A percentile compares a stretch with the other conserved stretches of the same genome.
Conservation (phyloP, 2,329 filamentous ascomycete species). For the Phaeosphaeria sp. region DNA sequence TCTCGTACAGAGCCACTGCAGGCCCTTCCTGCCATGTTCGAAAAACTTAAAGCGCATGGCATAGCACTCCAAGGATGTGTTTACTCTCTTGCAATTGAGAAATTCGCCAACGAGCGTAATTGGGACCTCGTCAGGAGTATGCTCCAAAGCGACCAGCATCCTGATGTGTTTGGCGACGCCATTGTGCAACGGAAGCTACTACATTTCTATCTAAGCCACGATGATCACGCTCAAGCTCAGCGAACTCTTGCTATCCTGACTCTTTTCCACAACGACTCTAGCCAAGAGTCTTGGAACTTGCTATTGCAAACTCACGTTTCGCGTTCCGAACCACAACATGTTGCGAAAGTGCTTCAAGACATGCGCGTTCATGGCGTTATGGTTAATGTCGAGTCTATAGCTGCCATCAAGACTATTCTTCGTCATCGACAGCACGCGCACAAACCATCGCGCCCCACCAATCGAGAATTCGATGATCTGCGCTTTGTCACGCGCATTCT, state of each 20-base stretch:
- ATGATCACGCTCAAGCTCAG: constrained; percentile 60
- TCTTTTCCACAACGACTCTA: constrained; percentile 47
- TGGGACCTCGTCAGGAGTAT: constrained; percentile 59
- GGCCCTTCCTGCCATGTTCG: constrained; percentile 65
- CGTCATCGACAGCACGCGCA: constrained; percentile 47
- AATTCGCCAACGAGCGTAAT: constrained; percentile 67
- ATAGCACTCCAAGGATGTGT: constrained; percentile 68
- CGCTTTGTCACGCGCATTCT: constrained; percentile 57
- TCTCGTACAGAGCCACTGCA: constrained; percentile 65
- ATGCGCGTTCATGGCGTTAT: constrained; percentile 56
- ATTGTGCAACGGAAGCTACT: constrained; percentile 63
- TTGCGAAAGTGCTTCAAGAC: constrained; percentile 51
- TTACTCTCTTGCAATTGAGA: constrained; percentile 70
- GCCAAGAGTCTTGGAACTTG: constrained; percentile 55
- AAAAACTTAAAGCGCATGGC: constrained; percentile 65
- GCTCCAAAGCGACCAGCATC: constrained; percentile 68
- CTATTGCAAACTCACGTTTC: constrained; percentile 52
- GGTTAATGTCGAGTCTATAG: constrained; percentile 52
- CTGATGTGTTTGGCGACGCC: constrained; percentile 65
- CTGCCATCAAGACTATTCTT: constrained; percentile 50
- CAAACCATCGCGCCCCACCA: constrained; percentile 27
- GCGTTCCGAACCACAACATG: constrained; percentile 28
- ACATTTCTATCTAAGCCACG: constrained; percentile 56
- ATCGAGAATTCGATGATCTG: constrained; percentile 44
- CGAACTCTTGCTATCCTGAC: constrained; percentile 63